These are phyloP conservation scores for Phlebiopsis flavidoalba DNA, from an alignment of 768 basidiomycete species.

Conservation along the genomic window DNA sequence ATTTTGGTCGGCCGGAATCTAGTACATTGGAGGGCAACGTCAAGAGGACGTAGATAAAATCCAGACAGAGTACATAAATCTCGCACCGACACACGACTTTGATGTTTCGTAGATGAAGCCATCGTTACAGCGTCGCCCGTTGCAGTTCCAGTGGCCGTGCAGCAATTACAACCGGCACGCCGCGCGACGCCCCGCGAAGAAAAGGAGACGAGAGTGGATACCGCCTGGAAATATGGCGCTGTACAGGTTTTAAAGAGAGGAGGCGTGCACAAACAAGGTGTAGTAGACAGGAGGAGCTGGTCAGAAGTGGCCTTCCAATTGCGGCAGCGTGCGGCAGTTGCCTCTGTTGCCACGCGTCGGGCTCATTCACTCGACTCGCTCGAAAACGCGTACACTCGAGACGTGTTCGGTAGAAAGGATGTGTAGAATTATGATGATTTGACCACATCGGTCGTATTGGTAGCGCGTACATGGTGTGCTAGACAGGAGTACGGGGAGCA, in stretches of 20 bases:
- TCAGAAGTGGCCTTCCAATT: constrained; percentile 11
- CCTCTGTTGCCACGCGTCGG: constrained; percentile 24
- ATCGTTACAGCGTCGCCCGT: constrained; percentile 36
- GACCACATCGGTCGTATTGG: neutral
- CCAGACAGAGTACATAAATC: constrained; percentile 11
- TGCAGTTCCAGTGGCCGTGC: constrained; percentile 19
- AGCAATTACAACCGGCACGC: constrained; percentile 10
- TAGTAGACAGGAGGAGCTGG: neutral
- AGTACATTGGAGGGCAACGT: neutral
- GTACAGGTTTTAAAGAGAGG: constrained; percentile 12
- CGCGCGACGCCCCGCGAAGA: constrained; percentile 9
- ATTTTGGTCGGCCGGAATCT: constrained; percentile 97
- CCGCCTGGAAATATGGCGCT: constrained; percentile 13
- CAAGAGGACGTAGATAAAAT: neutral
- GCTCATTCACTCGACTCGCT: neutral
- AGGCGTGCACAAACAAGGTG: constrained; percentile 3
- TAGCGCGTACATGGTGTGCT: constrained; percentile 7
- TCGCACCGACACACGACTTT: constrained; percentile 98
- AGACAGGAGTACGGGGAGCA: neutral
- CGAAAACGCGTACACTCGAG: neutral
- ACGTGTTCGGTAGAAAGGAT: neutral
- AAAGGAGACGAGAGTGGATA: constrained; percentile 15
- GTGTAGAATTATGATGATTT: neutral
- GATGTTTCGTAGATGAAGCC: constrained; percentile 81
- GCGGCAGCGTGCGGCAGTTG: constrained; percentile 21